Percentiles rank a stretch among this genome's conserved stretches.
Conservation (phyloP, 164 flowering plant species). For the Aristolochia contorta region DNA sequence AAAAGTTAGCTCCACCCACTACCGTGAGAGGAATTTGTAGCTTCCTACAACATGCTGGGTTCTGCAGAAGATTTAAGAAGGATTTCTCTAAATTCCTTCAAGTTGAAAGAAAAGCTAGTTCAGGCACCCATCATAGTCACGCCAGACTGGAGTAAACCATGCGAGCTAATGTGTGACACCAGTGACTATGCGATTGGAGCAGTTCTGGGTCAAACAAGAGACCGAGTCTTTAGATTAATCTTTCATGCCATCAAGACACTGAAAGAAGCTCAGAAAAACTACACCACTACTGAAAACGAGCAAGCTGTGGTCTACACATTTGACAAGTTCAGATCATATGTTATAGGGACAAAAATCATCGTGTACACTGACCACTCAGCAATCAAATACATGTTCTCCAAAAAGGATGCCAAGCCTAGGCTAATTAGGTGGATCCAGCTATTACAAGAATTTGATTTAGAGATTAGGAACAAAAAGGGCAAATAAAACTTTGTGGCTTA, state of each 20-base stretch:
- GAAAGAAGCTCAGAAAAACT: neutral
- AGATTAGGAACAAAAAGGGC: neutral
- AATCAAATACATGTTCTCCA: neutral
- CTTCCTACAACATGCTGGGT: constrained; percentile 7
- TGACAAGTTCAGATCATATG: neutral
- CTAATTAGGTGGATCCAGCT: neutral
- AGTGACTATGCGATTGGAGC: constrained; percentile 4
- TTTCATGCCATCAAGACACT: constrained; percentile 3
- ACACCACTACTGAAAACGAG: constrained; percentile 3
- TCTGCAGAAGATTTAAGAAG: constrained; percentile 8
- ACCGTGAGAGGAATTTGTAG: neutral
- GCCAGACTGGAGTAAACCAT: constrained; percentile 4
- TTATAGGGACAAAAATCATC: neutral
- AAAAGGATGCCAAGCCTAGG: neutral
- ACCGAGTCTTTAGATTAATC: neutral
- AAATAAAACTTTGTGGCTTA: neutral
- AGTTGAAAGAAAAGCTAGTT: neutral
- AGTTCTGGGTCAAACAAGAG: constrained; percentile 1
- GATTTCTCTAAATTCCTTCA: constrained; percentile 4
- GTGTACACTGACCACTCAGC: neutral
- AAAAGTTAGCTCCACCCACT: no score
- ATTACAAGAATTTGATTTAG: neutral
- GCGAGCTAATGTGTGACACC: constrained; percentile 13
- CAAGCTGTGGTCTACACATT: neutral
- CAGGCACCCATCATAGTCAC: neutral